These are phyloP conservation scores for Citrus hindsii DNA, from an alignment of 345 rosid genomes.

Conservation along the genomic window DNA sequence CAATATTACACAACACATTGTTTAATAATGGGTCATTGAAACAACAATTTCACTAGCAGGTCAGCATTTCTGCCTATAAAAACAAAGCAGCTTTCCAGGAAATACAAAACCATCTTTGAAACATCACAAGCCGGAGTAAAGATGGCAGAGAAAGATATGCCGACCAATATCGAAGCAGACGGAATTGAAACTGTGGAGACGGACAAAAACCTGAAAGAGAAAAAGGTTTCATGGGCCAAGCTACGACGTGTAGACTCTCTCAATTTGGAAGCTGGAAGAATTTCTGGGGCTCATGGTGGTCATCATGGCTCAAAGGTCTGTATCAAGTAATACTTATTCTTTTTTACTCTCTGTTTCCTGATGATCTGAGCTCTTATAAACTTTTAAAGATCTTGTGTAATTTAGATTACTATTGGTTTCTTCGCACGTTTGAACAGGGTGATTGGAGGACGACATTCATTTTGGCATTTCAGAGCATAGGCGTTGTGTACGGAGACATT, in stretches of 20 bases:
- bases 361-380: too few species aligned
- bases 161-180: not conserved
- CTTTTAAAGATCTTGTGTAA: too few species aligned
- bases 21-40: not conserved
- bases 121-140: too few species aligned
- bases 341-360: not conserved
- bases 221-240: conserved; percentile 69
- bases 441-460: conserved; percentile 54
- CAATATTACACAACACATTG: too few species aligned
- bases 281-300: conserved; percentile 22
- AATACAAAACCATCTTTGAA: too few species aligned
- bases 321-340: not conserved
- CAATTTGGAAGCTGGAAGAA: conserved; percentile 60
- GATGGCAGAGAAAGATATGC: not conserved
- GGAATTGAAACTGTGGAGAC: conserved; percentile 8
- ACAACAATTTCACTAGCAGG: too few species aligned
- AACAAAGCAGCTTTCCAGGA: not conserved
- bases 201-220: conserved; percentile 29
- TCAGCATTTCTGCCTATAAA: conserved; percentile 8
- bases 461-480: conserved; percentile 70
- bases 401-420: too few species aligned
- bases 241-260: conserved; percentile 70
- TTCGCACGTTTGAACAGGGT: conserved; percentile 9
- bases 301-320: conserved; percentile 29
- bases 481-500: conserved; percentile 72